Percentiles rank a stretch among this genome's conserved stretches.
Conservation (phyloP, 2,329 filamentous ascomycete species). For the Stemphylium vesicarium region DNA sequence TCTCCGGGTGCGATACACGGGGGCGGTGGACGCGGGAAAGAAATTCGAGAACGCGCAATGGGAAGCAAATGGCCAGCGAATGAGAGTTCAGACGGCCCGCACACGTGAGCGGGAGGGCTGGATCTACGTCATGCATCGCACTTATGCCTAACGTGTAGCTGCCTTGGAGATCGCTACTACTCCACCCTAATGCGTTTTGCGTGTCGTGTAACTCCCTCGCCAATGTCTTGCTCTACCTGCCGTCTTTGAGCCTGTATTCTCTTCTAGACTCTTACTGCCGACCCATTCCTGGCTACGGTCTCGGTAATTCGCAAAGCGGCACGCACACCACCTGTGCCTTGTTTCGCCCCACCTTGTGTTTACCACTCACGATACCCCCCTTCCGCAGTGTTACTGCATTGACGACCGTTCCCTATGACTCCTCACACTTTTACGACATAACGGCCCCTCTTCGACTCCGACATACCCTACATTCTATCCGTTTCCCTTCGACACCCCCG, state of each 20-base stretch:
- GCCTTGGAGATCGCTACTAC: slow-evolving; percentile 41
- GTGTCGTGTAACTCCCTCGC: slow-evolving; percentile 24
- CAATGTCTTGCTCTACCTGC: slow-evolving; percentile 22
- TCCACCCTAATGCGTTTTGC: slow-evolving; percentile 29
- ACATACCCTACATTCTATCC: slow-evolving; percentile 20
- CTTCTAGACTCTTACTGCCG: slow-evolving; percentile 29
- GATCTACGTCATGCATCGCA: slow-evolving; percentile 46
- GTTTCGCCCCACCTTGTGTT: slow-evolving; percentile 29
- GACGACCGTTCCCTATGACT: slow-evolving; percentile 40
- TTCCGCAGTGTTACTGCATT: slow-evolving; percentile 24
- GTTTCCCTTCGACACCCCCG: slow-evolving; percentile 54
- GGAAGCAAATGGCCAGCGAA: slow-evolving; percentile 28
- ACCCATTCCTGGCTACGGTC: slow-evolving; percentile 11
- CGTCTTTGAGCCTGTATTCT: slow-evolving; percentile 27
- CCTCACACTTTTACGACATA: slow-evolving; percentile 39
- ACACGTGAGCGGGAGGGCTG: slow-evolving; percentile 32
- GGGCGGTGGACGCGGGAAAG: slow-evolving; percentile 7
- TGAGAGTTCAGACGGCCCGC: slow-evolving; percentile 29
- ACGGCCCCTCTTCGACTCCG: slow-evolving; percentile 31
- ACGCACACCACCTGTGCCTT: slow-evolving; percentile 26
- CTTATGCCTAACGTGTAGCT: slow-evolving; percentile 34
- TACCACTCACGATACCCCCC: slow-evolving; percentile 31
- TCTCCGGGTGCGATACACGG: slow-evolving; percentile 5
- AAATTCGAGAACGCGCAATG: slow-evolving; percentile 20
- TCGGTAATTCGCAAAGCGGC: slow-evolving; percentile 27